A percentile compares a stretch with the other conserved stretches of the same genome.
Conservation (phyloP, 2,329 filamentous ascomycete genomes). For the Bipolaris bicolor region DNA sequence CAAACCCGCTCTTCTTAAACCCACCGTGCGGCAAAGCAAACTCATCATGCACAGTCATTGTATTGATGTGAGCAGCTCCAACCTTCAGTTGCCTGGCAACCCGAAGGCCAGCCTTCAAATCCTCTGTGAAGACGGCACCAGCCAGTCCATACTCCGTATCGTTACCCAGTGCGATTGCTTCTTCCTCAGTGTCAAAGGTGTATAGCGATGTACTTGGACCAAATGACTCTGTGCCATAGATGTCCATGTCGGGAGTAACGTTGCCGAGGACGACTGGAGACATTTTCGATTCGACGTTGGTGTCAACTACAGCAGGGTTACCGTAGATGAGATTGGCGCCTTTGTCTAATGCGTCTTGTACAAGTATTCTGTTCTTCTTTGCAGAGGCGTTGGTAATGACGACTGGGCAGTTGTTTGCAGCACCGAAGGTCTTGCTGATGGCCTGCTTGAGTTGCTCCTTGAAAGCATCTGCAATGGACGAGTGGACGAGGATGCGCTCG, state of each 20-base stretch:
- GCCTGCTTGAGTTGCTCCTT: neutral
- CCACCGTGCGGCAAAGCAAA: conserved; percentile 22
- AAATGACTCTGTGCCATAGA: conserved; percentile 18
- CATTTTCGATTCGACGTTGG: conserved; percentile 43
- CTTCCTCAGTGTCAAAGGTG: conserved; percentile 16
- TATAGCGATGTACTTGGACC: conserved; percentile 16
- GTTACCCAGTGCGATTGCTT: conserved; percentile 22
- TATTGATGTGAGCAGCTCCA: conserved; percentile 28
- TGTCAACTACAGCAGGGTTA: neutral
- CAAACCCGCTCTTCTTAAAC: conserved; percentile 23
- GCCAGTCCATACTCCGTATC: conserved; percentile 19
- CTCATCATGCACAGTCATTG: conserved; percentile 27
- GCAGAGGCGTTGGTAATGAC: neutral
- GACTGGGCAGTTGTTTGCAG: conserved; percentile 1
- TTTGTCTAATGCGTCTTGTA: neutral
- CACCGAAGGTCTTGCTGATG: neutral
- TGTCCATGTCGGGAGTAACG: conserved; percentile 11
- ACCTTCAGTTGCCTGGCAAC: conserved; percentile 23
- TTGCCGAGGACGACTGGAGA: conserved; percentile 9
- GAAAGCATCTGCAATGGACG: neutral
- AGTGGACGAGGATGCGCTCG: conserved; percentile 37
- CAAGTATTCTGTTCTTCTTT: neutral
- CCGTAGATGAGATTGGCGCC: neutral
- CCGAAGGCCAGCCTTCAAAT: conserved; percentile 14
- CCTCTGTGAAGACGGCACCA: conserved; percentile 19